Percentiles rank a stretch among this genome's conserved stretches.
Conservation (phyloP, 805 yeast genomes). For the Metschnikowia orientalis region DNA sequence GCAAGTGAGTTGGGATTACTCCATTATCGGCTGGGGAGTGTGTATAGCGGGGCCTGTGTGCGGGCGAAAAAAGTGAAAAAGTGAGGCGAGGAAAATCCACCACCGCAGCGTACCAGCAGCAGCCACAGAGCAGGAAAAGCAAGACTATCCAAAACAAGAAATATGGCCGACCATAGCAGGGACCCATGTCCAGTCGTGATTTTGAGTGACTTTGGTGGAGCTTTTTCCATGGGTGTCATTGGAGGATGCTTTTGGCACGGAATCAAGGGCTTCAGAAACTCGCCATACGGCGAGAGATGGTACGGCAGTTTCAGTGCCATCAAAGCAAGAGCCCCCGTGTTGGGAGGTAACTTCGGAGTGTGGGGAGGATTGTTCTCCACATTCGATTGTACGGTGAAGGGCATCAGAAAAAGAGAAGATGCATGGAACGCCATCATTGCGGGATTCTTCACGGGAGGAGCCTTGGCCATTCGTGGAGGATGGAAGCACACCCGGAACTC, state of each 20-base stretch:
- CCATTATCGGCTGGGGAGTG: too few relatives aligned
- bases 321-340: slow-evolving; percentile 95
- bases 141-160: slow-evolving; percentile 7
- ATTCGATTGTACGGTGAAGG: slow-evolving; percentile 93
- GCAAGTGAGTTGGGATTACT: too few relatives aligned
- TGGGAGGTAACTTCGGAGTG: slow-evolving; percentile 98
- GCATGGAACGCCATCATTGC: slow-evolving; percentile 98
- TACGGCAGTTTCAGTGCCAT: slow-evolving; percentile 85
- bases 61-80: slow-evolving; percentile 6
- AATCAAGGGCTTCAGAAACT: slow-evolving; percentile 95
- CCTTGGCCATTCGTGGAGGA: slow-evolving; percentile 97
- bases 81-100: slow-evolving; percentile 5
- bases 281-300: slow-evolving; percentile 95
- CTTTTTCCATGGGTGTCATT: slow-evolving; percentile 97
- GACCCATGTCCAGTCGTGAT: slow-evolving; percentile 99
- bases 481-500: slow-evolving; percentile 95
- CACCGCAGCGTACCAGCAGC: too few relatives aligned
- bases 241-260: slow-evolving; percentile 99
- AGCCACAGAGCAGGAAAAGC: too few relatives aligned
- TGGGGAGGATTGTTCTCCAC: slow-evolving; percentile 99
- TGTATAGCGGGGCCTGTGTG: too few relatives aligned
- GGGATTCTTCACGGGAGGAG: slow-evolving; percentile 97
- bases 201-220: slow-evolving; percentile 96
- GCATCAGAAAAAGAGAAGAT: slow-evolving; percentile 94
- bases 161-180: slow-evolving; percentile 96